Evolutionary conservation across 2,329 filamentous ascomycete genomes (phyloP).

Genomic region (Colletotrichum paranaense): DNA sequence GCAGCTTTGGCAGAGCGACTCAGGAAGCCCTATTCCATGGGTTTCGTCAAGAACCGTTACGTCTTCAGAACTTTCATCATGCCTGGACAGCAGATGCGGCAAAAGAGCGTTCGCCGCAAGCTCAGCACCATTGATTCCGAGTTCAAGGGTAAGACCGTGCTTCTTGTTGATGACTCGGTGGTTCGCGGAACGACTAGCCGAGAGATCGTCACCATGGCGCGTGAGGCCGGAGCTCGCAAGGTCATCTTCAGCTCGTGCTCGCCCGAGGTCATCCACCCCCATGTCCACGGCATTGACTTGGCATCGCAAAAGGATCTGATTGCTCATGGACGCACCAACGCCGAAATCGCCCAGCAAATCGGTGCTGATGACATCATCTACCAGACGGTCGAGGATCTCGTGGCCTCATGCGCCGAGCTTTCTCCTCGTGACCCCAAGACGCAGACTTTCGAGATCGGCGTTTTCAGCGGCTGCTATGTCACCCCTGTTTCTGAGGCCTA

Average conservation of each 20-base stretch:
- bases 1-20: slow-evolving; percentile 80
- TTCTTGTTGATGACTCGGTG: slow-evolving; percentile 90
- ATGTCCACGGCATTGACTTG: slow-evolving; percentile 59
- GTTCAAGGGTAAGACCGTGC: slow-evolving; percentile 82
- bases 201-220: slow-evolving; percentile 77
- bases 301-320: slow-evolving; percentile 51
- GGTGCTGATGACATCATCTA: slow-evolving; percentile 66
- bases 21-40: slow-evolving; percentile 81
- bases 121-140: slow-evolving; percentile 88
- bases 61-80: slow-evolving; percentile 78
- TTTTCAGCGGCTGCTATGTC: slow-evolving; percentile 89
- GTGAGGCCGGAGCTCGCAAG: slow-evolving; percentile 83
- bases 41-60: slow-evolving; percentile 84
- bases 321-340: slow-evolving; percentile 51
- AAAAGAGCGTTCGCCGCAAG: slow-evolving; percentile 89
- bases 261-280: slow-evolving; percentile 72
- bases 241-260: slow-evolving; percentile 83
- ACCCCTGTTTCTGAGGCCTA: slow-evolving; percentile 84
- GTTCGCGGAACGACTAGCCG: slow-evolving; percentile 82
- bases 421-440: slow-evolving; percentile 65
- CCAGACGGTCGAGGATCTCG: slow-evolving; percentile 77
- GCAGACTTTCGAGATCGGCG: slow-evolving; percentile 85
- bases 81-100: slow-evolving; percentile 78
- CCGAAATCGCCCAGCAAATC: slow-evolving; percentile 57
- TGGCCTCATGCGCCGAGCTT: slow-evolving; percentile 79